These are phyloP conservation scores for Intubia oerlemansii DNA, from an alignment of 2,329 filamentous ascomycete species.

Conservation along the genomic window DNA sequence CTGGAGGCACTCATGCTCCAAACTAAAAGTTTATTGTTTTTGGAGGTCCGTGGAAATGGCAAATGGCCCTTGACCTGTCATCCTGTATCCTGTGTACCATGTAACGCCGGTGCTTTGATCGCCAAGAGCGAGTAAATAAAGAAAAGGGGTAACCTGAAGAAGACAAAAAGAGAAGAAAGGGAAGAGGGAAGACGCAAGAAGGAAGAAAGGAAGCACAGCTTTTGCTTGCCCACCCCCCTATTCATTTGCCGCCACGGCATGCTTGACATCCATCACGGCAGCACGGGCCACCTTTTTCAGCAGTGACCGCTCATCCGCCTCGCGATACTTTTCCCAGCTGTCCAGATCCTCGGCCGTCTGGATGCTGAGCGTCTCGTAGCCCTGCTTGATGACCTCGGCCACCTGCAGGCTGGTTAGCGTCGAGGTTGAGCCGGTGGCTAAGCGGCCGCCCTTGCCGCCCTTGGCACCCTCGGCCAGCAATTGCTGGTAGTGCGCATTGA, in stretches of 20 bases:
- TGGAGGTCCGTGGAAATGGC: no score
- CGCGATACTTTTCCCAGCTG: slow-evolving; percentile 67
- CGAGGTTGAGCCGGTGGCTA: slow-evolving; percentile 20
- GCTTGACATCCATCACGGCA: slow-evolving; percentile 39
- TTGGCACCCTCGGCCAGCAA: slow-evolving; percentile 37
- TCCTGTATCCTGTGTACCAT: no score
- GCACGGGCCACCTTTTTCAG: slow-evolving; percentile 74
- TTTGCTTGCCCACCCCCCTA: background rate
- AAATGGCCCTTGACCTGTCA: no score
- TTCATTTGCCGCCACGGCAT: slow-evolving; percentile 3
- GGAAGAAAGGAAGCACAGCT: background rate
- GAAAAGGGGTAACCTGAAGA: no score
- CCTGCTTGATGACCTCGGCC: slow-evolving; percentile 80
- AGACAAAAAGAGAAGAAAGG: background rate
- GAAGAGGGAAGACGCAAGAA: background rate
- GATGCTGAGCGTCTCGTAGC: slow-evolving; percentile 86
- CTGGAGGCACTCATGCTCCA: no score
- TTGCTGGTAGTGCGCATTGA: slow-evolving; percentile 70
- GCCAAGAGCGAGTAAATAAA: no score
- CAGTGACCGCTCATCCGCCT: slow-evolving; percentile 64
- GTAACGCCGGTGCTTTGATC: no score
- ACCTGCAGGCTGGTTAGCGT: slow-evolving; percentile 69
- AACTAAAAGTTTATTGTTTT: no score
- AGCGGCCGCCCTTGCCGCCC: slow-evolving; percentile 17
- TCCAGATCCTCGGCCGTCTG: slow-evolving; percentile 74